Evolutionary conservation across 257 asterid species (phyloP).

Genomic region (Penstemon eatonii): DNA sequence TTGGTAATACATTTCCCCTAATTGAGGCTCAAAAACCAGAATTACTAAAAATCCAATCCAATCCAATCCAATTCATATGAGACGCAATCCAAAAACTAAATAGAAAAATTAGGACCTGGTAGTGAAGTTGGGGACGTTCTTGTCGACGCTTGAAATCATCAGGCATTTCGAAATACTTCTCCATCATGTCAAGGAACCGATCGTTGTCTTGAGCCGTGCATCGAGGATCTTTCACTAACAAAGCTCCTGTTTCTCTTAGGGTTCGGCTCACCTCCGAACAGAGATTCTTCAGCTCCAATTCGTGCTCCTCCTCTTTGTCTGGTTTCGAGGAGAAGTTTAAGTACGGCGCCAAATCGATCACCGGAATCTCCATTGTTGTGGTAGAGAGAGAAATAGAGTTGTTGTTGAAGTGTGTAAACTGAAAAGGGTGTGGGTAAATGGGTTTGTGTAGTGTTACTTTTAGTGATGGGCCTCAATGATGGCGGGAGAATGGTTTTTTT

Average conservation of each 20-base stretch:
- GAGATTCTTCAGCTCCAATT: conserved; percentile 46
- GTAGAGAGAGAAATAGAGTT: conserved; percentile 20
- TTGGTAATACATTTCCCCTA: not conserved
- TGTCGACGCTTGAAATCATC: conserved; percentile 78
- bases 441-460: conserved; percentile 1
- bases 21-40: not conserved
- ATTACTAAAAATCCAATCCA: not conserved
- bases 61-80: not conserved
- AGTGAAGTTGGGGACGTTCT: conserved; percentile 88
- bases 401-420: too few species aligned
- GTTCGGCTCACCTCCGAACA: conserved; percentile 85
- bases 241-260: conserved; percentile 90
- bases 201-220: conserved; percentile 84
- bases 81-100: not conserved
- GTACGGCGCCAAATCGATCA: conserved; percentile 75
- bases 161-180: conserved; percentile 77
- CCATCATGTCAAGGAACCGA: conserved; percentile 89
- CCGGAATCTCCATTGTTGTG: conserved; percentile 60
- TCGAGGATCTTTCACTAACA: conserved; percentile 89
- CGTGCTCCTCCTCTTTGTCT: conserved; percentile 33
- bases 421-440: conserved; percentile 19
- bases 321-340: conserved; percentile 38
- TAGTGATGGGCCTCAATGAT: conserved; percentile 22
- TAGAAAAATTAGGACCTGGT: conserved; percentile 55
- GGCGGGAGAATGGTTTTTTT: conserved; percentile 36